A percentile compares a stretch with the other conserved stretches of the same genome.
These are phyloP conservation scores for Saccharomycopsis olivae DNA, from an alignment of 805 yeast genomes.

Conservation along the genomic window DNA sequence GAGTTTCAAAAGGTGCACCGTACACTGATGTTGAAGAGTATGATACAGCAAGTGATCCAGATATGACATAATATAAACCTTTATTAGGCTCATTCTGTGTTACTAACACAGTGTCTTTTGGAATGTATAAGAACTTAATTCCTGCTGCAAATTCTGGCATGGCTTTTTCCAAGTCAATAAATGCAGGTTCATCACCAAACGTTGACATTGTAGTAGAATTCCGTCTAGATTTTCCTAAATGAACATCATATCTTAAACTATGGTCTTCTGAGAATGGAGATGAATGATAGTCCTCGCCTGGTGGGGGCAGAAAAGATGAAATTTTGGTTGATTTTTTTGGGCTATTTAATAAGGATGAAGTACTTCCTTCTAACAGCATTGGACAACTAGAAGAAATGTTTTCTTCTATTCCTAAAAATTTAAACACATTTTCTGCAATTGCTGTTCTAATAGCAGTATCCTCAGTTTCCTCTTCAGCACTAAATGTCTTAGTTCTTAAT, in stretches of 20 bases:
- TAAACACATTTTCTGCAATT: slow-evolving; percentile 60
- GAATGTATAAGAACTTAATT: slow-evolving; percentile 43
- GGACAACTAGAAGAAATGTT: slow-evolving; percentile 24
- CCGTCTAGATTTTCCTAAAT: slow-evolving; percentile 2
- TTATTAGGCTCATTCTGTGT: slow-evolving; percentile 55
- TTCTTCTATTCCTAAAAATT: slow-evolving; percentile 50
- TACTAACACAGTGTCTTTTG: slow-evolving; percentile 46
- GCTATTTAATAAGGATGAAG: slow-evolving; percentile 19
- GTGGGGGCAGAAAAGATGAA: no score
- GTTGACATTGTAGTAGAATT: slow-evolving; percentile 1
- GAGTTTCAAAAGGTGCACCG: slow-evolving; percentile 26
- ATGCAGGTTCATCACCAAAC: slow-evolving; percentile 3
- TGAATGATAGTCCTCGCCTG: neutral
- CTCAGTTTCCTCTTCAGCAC: slow-evolving; percentile 62
- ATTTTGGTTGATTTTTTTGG: neutral
- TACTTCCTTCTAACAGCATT: slow-evolving; percentile 15
- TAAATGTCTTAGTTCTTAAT: slow-evolving; percentile 23
- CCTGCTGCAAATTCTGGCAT: slow-evolving; percentile 49
- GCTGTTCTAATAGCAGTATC: slow-evolving; percentile 55
- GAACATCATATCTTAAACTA: no score
- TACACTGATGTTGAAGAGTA: slow-evolving; percentile 27
- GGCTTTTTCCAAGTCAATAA: slow-evolving; percentile 36
- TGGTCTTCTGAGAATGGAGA: neutral
- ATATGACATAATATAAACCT: slow-evolving; percentile 73
- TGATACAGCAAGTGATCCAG: slow-evolving; percentile 63